Base-by-base conservation (phyloP, 2,329 filamentous ascomycete species). In the Diaporthe humulicola region DNA sequence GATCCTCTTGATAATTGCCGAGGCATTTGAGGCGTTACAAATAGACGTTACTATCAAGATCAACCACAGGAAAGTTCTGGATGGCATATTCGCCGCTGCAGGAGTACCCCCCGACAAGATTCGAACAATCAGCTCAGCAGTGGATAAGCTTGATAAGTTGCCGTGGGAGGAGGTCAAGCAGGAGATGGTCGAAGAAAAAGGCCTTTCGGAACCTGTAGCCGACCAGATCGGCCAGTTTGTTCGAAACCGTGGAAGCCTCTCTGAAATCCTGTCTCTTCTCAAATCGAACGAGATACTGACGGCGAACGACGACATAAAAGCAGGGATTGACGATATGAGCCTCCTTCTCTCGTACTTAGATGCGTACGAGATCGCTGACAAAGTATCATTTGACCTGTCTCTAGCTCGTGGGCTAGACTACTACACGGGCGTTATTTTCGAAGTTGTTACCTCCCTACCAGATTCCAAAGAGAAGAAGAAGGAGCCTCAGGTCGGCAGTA, bases 151-250 rank as follows among this genome's bases (percentile, higher is more conserved):
- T 71, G 96, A 98, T 84, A 98, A 98, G 86, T 87, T 93, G 80
- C 93, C 95, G 1, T 98, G 96, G 96, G 90, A 90, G 33, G 95
- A 98, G 77, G 96, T 98, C 67, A 92, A 92, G 83, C 93, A 93
- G 83, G 96, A 98, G 83, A 98, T 98, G 95, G 93, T 94, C 0
- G 94, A 96, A 78, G 94, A 97, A 77, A 98, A 98, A 86, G 95
- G 95, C 0, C 88, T 98, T 1, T 89, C 91, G 54, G 87, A 87
- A 28, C 92, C 90, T 14, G 91, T 96, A 30, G 96, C 96, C 61
- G 95, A 98, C 85, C 93, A 91, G 80, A 98, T 98, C 80, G 95
- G 95, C 79, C 90, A 92, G 80, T 98, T 93, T 83, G 94, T 96
- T 19, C 25, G 6, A 3, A 12, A 36, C 19, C 17, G 42, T 7